phyloP scores from a whole-genome alignment of 2,329 filamentous ascomycete genomes.

The Aspergillus phoenicis region DNA sequence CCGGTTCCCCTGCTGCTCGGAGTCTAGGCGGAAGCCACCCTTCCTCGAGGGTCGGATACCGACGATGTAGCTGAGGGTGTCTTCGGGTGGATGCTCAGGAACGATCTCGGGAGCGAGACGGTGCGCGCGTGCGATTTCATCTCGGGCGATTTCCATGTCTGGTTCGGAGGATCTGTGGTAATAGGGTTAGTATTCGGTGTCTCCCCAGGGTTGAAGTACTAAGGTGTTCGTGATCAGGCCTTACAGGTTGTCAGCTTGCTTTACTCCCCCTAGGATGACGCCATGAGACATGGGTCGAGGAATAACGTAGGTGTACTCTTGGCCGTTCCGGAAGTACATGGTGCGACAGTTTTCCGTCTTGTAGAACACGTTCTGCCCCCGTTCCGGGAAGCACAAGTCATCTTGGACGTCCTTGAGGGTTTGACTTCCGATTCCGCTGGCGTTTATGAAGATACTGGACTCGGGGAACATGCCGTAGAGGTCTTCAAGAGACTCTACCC shows the following conservation, averaged over 20 bases:
- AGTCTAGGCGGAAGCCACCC: constrained; percentile 41
- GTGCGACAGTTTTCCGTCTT: constrained; percentile 33
- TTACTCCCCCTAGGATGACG: constrained; percentile 40
- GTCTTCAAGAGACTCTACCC: constrained; percentile 37
- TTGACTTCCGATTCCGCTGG: constrained; percentile 42
- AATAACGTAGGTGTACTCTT: constrained; percentile 44
- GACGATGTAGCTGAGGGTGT: constrained; percentile 36
- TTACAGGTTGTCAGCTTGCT: constrained; percentile 37
- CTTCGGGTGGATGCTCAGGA: constrained; percentile 33
- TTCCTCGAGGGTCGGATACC: constrained; percentile 40
- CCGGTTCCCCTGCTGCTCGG: constrained; percentile 28
- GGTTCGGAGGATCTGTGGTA: constrained; percentile 35
- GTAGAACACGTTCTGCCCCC: constrained; percentile 43
- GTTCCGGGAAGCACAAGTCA: constrained; percentile 38
- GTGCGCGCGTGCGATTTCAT: constrained; percentile 44
- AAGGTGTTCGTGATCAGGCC: constrained; percentile 1
- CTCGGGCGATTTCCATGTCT: constrained; percentile 40
- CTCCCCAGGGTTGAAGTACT: not conserved
- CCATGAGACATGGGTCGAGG: constrained; percentile 38
- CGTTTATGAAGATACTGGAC: constrained; percentile 42
- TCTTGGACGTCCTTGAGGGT: constrained; percentile 38
- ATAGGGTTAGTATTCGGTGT: not conserved
- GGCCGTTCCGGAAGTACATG: constrained; percentile 41
- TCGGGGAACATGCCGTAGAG: constrained; percentile 40
- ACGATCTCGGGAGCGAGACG: constrained; percentile 41